phyloP scores from a whole-genome alignment of 495 filamentous ascomycete genomes.

The Pyronema omphalodes region DNA sequence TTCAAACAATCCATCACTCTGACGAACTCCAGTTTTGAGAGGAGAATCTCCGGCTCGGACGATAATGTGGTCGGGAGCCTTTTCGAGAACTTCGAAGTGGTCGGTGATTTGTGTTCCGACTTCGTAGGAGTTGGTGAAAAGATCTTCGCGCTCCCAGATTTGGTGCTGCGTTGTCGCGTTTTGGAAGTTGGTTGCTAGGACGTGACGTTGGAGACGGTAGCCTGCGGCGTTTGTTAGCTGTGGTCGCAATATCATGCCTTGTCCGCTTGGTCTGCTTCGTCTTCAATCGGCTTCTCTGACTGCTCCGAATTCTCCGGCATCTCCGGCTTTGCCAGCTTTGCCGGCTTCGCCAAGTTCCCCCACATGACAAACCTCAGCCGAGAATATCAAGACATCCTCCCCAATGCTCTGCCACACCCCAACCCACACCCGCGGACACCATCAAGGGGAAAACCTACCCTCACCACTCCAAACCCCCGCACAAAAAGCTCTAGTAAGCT shows the following conservation, averaged over 20 bases:
- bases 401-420: background rate
- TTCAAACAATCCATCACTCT: slow-evolving; percentile 51
- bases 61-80: slow-evolving; percentile 39
- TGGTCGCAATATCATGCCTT: too few relatives aligned
- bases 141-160: slow-evolving; percentile 41
- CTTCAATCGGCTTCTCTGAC: too few relatives aligned
- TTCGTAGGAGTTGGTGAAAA: slow-evolving; percentile 37
- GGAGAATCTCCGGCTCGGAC: slow-evolving; percentile 53
- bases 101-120: slow-evolving; percentile 49
- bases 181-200: slow-evolving; percentile 44
- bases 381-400: background rate
- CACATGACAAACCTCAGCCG: background rate
- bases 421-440: background rate
- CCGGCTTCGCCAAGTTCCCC: background rate
- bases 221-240: slow-evolving; percentile 27
- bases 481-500: slow-evolving; percentile 43
- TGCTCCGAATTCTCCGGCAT: too few relatives aligned
- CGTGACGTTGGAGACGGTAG: slow-evolving; percentile 43
- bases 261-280: background rate
- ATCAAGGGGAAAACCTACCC: slow-evolving; percentile 33
- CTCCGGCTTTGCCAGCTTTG: background rate
- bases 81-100: slow-evolving; percentile 59
- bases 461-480: slow-evolving; percentile 47
- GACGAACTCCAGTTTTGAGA: slow-evolving; percentile 34
- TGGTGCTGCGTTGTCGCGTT: slow-evolving; percentile 40